A percentile compares a stretch with the other conserved stretches of the same genome.
phyloP scores from a whole-genome alignment of 2,329 filamentous ascomycete genomes.

The Fusarium sp. region DNA sequence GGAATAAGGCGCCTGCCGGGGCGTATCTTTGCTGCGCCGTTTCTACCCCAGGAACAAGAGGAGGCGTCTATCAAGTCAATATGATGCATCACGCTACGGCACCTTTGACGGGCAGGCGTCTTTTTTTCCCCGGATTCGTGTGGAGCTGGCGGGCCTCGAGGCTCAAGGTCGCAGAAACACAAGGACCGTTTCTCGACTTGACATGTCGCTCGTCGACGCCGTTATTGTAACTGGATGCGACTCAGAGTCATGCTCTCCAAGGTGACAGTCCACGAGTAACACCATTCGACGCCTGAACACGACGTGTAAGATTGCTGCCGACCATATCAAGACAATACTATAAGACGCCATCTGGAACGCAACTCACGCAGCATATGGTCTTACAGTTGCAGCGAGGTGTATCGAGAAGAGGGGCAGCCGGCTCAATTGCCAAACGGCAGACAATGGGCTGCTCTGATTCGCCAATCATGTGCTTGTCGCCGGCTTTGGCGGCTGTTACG shows the following conservation, averaged over 20 bases:
- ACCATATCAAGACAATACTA: slow-evolving; percentile 1
- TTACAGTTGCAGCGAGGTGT: slow-evolving; percentile 1
- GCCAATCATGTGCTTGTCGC: slow-evolving; percentile 25
- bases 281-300: slow-evolving; percentile 15
- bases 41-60: slow-evolving; percentile 17
- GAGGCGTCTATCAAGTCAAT: slow-evolving; percentile 1
- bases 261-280: slow-evolving; percentile 5
- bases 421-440: slow-evolving; percentile 15
- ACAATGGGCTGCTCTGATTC: slow-evolving; percentile 1
- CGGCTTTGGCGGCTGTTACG: slow-evolving; percentile 18
- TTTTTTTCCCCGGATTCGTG: slow-evolving; percentile 21
- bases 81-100: slow-evolving; percentile 24
- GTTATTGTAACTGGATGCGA: slow-evolving; percentile 10
- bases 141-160: slow-evolving; percentile 9
- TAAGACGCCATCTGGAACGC: slow-evolving; percentile 28
- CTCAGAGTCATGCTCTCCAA: background rate
- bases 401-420: slow-evolving; percentile 14
- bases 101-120: slow-evolving; percentile 10
- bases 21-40: slow-evolving; percentile 21
- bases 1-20: slow-evolving; percentile 14
- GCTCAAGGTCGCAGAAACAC: slow-evolving; percentile 3
- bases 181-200: background rate
- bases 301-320: slow-evolving; percentile 4
- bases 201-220: slow-evolving; percentile 4
- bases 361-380: slow-evolving; percentile 20